phyloP scores from a whole-genome alignment of 345 rosid genomes.

The Hibiscus syriacus region DNA sequence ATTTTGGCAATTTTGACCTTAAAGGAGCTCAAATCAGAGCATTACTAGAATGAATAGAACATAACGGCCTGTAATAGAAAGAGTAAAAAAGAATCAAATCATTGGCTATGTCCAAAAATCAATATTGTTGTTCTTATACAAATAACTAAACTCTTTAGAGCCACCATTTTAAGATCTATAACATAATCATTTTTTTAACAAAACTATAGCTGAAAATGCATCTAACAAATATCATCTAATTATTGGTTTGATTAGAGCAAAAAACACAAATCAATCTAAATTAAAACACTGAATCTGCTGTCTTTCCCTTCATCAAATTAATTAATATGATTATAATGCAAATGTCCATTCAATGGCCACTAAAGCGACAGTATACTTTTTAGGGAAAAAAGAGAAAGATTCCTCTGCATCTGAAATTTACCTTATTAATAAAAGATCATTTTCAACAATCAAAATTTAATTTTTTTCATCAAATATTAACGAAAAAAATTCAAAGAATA shows the following conservation, averaged over 20 bases:
- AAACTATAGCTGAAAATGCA: too few relatives aligned
- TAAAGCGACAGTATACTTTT: not conserved
- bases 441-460: not conserved
- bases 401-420: not conserved
- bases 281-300: not conserved
- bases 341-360: slow-evolving; percentile 7
- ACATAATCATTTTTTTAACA: too few relatives aligned
- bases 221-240: not conserved
- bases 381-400: too few relatives aligned
- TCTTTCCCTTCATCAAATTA: not conserved
- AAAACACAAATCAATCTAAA: not conserved
- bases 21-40: slow-evolving; percentile 2
- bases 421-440: not conserved
- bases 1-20: not conserved
- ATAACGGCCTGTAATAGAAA: not conserved
- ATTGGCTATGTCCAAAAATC: not conserved
- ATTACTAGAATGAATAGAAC: not conserved
- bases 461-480: not conserved
- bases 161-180: too few relatives aligned
- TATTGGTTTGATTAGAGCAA: not conserved
- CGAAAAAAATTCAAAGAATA: not conserved
- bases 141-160: too few relatives aligned
- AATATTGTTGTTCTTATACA: not conserved
- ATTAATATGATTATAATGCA: slow-evolving; percentile 1
- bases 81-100: not conserved